Percentiles rank a stretch among this genome's conserved stretches.
These are phyloP conservation scores for Pleurotus sapidus DNA, from an alignment of 768 basidiomycete genomes.

Conservation along the genomic window DNA sequence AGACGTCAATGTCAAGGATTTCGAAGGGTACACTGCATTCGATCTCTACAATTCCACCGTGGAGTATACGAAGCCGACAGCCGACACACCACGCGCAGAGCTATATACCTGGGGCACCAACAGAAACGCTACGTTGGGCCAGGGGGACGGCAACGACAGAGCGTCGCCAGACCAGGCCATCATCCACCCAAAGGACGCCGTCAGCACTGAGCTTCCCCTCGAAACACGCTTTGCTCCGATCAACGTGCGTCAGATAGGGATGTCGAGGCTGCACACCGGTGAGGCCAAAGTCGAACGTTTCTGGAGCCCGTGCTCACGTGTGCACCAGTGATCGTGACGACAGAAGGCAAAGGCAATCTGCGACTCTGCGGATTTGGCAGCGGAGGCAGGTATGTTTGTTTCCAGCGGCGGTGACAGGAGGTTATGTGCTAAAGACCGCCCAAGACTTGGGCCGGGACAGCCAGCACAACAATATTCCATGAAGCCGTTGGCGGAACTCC, in stretches of 20 bases:
- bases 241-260: constrained; percentile 61
- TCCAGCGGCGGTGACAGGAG: background rate
- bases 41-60: constrained; percentile 93
- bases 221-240: constrained; percentile 59
- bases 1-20: constrained; percentile 71
- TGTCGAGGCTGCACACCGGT: constrained; percentile 93
- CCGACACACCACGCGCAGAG: constrained; percentile 41
- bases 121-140: constrained; percentile 87
- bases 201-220: constrained; percentile 23
- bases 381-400: constrained; percentile 66
- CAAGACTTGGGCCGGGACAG: constrained; percentile 68
- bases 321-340: constrained; percentile 57
- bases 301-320: background rate
- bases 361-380: constrained; percentile 88
- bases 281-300: constrained; percentile 11
- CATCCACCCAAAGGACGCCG: constrained; percentile 36
- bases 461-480: constrained; percentile 77
- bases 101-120: constrained; percentile 46
- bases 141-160: constrained; percentile 78
- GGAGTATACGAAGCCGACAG: constrained; percentile 61
- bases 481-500: constrained; percentile 53
- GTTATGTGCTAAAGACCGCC: background rate
- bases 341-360: constrained; percentile 70
- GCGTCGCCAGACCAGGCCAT: constrained; percentile 73
- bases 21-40: constrained; percentile 87